These are phyloP conservation scores for Leccinum aurantiacum DNA, from an alignment of 768 basidiomycete species.

Conservation along the genomic window DNA sequence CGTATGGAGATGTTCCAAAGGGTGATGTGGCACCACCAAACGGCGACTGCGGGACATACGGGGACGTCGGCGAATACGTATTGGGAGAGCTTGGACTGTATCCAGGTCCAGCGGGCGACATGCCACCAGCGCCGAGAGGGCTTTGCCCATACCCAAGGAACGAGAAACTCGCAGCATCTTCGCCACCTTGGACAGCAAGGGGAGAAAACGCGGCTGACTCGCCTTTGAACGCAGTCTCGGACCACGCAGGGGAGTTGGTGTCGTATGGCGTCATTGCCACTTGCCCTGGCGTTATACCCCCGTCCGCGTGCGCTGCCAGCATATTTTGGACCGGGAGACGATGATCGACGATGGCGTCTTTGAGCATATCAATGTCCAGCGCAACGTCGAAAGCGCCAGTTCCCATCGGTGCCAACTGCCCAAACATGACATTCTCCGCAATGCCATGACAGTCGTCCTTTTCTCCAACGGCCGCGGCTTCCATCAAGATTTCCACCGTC, in stretches of 20 bases:
- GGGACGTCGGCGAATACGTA: slow-evolving; percentile 86
- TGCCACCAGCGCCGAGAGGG: slow-evolving; percentile 77
- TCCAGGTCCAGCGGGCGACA: slow-evolving; percentile 85
- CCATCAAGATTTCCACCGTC: slow-evolving; percentile 98
- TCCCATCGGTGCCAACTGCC: slow-evolving; percentile 99
- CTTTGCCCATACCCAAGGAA: slow-evolving; percentile 83
- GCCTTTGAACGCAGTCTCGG: slow-evolving; percentile 73
- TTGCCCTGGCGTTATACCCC: slow-evolving; percentile 88
- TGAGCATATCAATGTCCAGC: slow-evolving; percentile 96
- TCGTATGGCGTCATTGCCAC: slow-evolving; percentile 98
- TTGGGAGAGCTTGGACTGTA: slow-evolving; percentile 94
- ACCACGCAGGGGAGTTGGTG: slow-evolving; percentile 84
- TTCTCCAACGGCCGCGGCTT: slow-evolving; percentile 97
- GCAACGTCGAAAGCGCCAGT: slow-evolving; percentile 96
- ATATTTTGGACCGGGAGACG: slow-evolving; percentile 83
- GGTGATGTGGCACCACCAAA: slow-evolving; percentile 82
- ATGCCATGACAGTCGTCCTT: slow-evolving; percentile 98
- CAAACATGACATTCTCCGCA: slow-evolving; percentile 99
- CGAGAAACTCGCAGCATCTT: slow-evolving; percentile 75
- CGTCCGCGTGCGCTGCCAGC: slow-evolving; percentile 76
- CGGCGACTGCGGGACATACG: slow-evolving; percentile 84
- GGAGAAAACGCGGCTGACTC: slow-evolving; percentile 95
- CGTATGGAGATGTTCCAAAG: slow-evolving; percentile 71
- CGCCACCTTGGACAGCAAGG: slow-evolving; percentile 80
- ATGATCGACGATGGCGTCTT: slow-evolving; percentile 97